Conservation (phyloP, 257 asterid genomes). For the Catharanthus roseus region DNA sequence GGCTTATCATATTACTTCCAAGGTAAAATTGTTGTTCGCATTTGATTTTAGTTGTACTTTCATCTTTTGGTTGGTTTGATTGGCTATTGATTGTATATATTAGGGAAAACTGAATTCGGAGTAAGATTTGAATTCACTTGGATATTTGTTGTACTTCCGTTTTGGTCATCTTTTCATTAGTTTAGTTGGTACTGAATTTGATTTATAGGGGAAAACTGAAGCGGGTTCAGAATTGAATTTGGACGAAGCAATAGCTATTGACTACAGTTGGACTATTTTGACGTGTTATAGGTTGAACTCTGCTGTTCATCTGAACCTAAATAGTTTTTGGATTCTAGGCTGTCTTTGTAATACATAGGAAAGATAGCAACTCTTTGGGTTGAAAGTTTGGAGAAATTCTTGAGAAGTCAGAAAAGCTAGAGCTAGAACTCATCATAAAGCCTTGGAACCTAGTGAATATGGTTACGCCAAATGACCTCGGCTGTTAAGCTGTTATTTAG, state of each 20-base stretch:
- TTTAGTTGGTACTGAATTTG: background rate
- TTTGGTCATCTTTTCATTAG: background rate
- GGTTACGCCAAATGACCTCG: background rate
- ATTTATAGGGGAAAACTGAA: background rate
- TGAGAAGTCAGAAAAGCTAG: background rate
- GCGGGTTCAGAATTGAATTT: background rate
- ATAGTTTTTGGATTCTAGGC: too few relatives aligned
- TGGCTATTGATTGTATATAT: background rate
- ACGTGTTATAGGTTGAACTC: background rate
- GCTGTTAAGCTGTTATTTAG: background rate
- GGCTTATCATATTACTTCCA: conserved; percentile 30
- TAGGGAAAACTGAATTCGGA: background rate
- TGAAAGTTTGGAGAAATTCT: background rate
- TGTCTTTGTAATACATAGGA: background rate
- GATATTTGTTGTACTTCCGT: background rate
- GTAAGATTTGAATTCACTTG: background rate
- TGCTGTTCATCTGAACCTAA: too few relatives aligned
- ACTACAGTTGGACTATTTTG: background rate
- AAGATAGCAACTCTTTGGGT: too few relatives aligned
- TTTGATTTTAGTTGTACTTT: background rate
- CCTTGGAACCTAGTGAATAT: background rate
- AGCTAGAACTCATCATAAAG: background rate
- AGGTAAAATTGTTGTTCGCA: conserved; percentile 33
- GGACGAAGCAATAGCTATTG: background rate
- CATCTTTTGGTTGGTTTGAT: background rate